Evolutionary conservation across 176 grass and related monocot genomes (phyloP).

Genomic region (Oryza brachyantha): DNA sequence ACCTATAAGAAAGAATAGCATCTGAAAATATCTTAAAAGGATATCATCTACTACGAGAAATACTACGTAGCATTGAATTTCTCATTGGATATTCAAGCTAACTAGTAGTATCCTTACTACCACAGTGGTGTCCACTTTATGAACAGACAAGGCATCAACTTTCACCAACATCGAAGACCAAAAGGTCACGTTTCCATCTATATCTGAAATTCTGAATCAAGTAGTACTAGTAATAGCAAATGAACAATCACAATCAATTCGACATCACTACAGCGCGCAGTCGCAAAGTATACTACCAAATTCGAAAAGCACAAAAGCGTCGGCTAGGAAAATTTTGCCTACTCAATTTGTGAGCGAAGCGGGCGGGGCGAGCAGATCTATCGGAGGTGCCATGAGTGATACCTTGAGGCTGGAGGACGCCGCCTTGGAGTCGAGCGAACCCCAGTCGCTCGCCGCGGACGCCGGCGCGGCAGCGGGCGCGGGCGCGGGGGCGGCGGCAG

Average conservation of each 20-base stretch:
- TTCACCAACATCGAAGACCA: not conserved
- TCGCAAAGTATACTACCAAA: too few relatives aligned
- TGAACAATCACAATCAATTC: not conserved
- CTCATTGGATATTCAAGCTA: not conserved
- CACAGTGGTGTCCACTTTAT: not conserved
- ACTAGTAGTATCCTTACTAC: not conserved
- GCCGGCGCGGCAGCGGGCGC: not conserved
- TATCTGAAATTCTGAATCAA: not conserved
- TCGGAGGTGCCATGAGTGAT: not conserved
- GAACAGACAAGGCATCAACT: not conserved
- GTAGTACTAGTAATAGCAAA: not conserved
- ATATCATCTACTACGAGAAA: not conserved
- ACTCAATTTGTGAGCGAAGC: not conserved
- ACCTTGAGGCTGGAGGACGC: conserved; percentile 47
- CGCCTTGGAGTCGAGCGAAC: conserved; percentile 48
- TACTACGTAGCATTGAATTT: not conserved
- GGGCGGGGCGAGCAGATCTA: conserved; percentile 26
- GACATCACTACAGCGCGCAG: not conserved
- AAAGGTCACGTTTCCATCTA: not conserved
- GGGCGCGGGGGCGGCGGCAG: not conserved
- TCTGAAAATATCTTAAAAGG: not conserved
- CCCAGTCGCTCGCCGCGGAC: conserved; percentile 13
- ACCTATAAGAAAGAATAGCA: not conserved
- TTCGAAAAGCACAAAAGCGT: too few relatives aligned
- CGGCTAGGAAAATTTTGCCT: too few relatives aligned